Base-by-base conservation (phyloP, 2,329 filamentous ascomycete species). In the Aspergillus brasiliensis region DNA sequence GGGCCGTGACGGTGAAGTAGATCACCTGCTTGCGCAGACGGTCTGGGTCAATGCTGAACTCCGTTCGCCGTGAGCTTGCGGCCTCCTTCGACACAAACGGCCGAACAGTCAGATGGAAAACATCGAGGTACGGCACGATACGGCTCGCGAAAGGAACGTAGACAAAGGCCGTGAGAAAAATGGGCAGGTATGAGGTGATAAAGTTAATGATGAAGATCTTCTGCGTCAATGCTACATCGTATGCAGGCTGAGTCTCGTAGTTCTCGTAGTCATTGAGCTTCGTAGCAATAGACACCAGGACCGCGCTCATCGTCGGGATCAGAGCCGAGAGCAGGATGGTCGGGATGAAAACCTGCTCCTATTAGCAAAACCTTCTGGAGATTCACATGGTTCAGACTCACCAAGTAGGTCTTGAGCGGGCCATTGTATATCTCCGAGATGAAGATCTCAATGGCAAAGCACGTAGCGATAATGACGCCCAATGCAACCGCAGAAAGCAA, bases 141-240 rank as follows among this genome's bases (percentile, higher is more conserved):
- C 92, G 77, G 63, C 88, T 87, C 17, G 92, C 94, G 70, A 98
- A 99, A 0, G 94, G 94, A 15, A 97, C 91, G 70, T 98, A 98
- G 64, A 98, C 88, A 69, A 98, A 98, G 0, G 93, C 91, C 0
- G 93, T 97, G 28, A 98, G 83, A 73, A 96, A 89, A 17, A 96
- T 87, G 1, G 92, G 91, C 57, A 96, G 87, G 74, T 97, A 98
- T 0, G 93, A 97, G 5, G 92, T 97, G 76, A 98, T 94, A 77
- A 98, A 97, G 80, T 98, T 97, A 68, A 98, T 86, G n/a, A 98
- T 88, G 70, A 99, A 98, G 53, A 97, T 89, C 80, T 99, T 99
- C 63, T 91, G 89, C 1, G 95, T 92, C 72, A 98, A 83, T 2
- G 93, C 91, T 23, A 89, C 87, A 64, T 96, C 87, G 70, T 97